A percentile compares a stretch with the other conserved stretches of the same genome.
phyloP scores from a whole-genome alignment of 495 filamentous ascomycete species.

The Penicillium arizonense region DNA sequence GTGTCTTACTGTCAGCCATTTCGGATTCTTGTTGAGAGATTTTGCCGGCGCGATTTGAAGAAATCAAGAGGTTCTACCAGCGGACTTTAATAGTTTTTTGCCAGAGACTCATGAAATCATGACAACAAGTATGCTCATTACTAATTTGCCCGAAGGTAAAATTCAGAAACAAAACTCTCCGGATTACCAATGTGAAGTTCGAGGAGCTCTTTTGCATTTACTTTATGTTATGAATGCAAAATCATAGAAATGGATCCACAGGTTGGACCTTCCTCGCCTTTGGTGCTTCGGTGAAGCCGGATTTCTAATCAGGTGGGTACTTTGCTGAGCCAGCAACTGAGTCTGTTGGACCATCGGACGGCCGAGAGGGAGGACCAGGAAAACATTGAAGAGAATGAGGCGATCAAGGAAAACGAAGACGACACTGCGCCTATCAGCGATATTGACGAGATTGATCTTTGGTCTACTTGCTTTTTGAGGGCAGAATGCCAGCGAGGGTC shows the following conservation, averaged over 20 bases:
- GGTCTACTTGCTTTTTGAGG: too few relatives aligned
- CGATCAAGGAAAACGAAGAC: too few relatives aligned
- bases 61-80: not conserved
- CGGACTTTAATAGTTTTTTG: not conserved
- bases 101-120: not conserved
- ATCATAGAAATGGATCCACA: not conserved
- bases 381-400: too few relatives aligned
- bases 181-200: not conserved
- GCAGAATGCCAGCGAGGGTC: too few relatives aligned
- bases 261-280: constrained; percentile 5
- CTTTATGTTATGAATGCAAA: not conserved
- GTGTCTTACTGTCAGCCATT: not conserved
- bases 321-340: too few relatives aligned
- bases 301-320: constrained; percentile 1
- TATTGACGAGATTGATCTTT: too few relatives aligned
- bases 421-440: too few relatives aligned
- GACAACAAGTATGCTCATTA: not conserved
- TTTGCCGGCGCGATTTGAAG: too few relatives aligned
- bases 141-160: constrained; percentile 2
- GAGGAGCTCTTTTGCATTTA: not conserved
- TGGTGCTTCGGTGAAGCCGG: not conserved
- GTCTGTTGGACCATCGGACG: too few relatives aligned
- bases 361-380: too few relatives aligned
- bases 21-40: not conserved
- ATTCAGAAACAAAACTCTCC: not conserved